phyloP scores from a whole-genome alignment of 1,284 basidiomycete species.

The Cryptococcus neoformans region DNA sequence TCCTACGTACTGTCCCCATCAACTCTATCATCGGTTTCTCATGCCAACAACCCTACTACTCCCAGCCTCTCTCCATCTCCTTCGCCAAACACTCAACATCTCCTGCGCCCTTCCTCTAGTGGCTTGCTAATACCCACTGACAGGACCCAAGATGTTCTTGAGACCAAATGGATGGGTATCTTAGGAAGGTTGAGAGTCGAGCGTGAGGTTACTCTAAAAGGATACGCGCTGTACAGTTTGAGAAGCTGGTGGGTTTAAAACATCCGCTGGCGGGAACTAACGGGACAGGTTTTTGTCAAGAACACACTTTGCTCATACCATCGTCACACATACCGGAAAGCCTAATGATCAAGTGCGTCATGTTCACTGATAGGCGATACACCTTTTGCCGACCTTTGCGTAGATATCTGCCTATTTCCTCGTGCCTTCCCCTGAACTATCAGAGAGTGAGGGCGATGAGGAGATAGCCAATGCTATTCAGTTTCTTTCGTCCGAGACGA shows the following conservation, averaged over 20 bases:
- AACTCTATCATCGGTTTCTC: background rate
- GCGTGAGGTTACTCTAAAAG: slow-evolving; percentile 32
- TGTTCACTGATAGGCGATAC: background rate
- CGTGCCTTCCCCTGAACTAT: slow-evolving; percentile 25
- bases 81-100: background rate
- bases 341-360: slow-evolving; percentile 35
- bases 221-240: slow-evolving; percentile 41
- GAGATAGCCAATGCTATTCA: slow-evolving; percentile 30
- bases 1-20: background rate
- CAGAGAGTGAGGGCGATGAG: slow-evolving; percentile 16
- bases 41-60: background rate
- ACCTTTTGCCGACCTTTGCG: background rate
- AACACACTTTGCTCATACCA: slow-evolving; percentile 40
- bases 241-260: slow-evolving; percentile 35
- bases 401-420: slow-evolving; percentile 43
- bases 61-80: background rate
- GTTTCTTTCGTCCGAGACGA: slow-evolving; percentile 27
- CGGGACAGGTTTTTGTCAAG: slow-evolving; percentile 38
- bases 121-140: background rate
- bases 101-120: background rate
- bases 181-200: slow-evolving; percentile 35
- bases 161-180: slow-evolving; percentile 34
- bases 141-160: slow-evolving; percentile 30
- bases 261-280: background rate
- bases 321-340: slow-evolving; percentile 44